phyloP scores from a whole-genome alignment of 257 asterid species.

The Solanum virginianum region DNA sequence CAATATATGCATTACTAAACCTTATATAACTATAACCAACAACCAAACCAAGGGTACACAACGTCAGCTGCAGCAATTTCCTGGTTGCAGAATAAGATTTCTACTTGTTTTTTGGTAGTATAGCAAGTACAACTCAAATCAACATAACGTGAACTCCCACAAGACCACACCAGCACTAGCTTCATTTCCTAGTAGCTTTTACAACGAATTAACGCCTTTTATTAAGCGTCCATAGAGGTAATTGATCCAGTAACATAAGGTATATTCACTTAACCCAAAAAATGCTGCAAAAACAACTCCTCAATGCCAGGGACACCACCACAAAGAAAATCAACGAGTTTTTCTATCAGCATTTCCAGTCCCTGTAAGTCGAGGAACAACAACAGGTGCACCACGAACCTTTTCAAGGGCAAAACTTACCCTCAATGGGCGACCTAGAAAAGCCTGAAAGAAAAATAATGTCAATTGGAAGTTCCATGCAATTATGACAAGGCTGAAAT shows the following conservation, averaged over 20 bases:
- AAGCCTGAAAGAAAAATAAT: slow-evolving; percentile 16
- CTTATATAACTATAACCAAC: neutral
- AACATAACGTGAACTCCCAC: neutral
- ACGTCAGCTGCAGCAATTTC: neutral
- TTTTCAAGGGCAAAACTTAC: slow-evolving; percentile 31
- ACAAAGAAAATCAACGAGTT: neutral
- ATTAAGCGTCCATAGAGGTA: neutral
- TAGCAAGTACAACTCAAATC: neutral
- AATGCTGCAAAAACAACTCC: neutral
- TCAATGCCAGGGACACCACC: neutral
- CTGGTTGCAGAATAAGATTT: neutral
- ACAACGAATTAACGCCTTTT: neutral
- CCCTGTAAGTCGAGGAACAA: slow-evolving; percentile 28
- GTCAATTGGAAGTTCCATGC: neutral
- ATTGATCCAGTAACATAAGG: neutral
- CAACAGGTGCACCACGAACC: slow-evolving; percentile 36
- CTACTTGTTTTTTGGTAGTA: neutral
- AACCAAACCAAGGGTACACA: neutral
- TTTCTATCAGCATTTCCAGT: neutral
- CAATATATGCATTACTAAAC: neutral
- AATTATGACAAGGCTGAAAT: neutral
- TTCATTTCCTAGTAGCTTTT: neutral
- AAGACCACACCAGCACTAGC: neutral
- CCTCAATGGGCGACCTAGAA: slow-evolving; percentile 39
- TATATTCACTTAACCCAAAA: neutral